Base-by-base conservation (phyloP, 345 rosid species). In the Citrus medica region DNA sequence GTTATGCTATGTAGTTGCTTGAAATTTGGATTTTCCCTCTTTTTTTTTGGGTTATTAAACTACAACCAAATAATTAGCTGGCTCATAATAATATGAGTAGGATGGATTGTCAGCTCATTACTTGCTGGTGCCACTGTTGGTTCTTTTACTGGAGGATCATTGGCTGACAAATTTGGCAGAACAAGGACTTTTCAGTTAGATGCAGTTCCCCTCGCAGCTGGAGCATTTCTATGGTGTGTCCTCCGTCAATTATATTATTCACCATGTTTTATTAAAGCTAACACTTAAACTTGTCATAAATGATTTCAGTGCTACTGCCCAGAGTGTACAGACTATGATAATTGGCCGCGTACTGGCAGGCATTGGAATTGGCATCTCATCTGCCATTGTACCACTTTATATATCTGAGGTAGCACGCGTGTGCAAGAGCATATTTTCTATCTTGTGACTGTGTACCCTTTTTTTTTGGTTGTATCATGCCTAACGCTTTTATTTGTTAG, bases 51-150 rank as follows among this genome's bases (percentile, higher is more conserved):
- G 1, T 53, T 53, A 16, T 53, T 53, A 16, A 3, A 7, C 16
- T 48, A 60, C 51, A 59, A 75, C 28, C 77, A 40, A 46, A 75
- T 63, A 42, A 10, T 24, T 6, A 42, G 62, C 56, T 38, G 40
- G 63, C 83, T 80, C 72, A 73, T 63, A 66, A 48, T 75, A 72
- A 67, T 30, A 71, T 85, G 88, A 75, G 78, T 84, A 96, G 99
- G 99, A 81, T 94, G 98, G 99, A 82, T 94, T 73, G 99, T 96
- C 67, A 92, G 99, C 87, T 85, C 98, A 3, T 88, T 96, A 60
- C 99, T 96, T 79, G 99, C 97, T 67, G 97, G 98, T 87, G 99
- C 99, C 37, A 90, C 97, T 63, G 88, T 92, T 65, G 99, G 99
- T 80, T 89, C 99, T 71, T 96, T 96, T 84, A 92, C 98, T 17